These are phyloP conservation scores for Ceriops decandra DNA, from an alignment of 345 rosid genomes.

Conservation along the genomic window DNA sequence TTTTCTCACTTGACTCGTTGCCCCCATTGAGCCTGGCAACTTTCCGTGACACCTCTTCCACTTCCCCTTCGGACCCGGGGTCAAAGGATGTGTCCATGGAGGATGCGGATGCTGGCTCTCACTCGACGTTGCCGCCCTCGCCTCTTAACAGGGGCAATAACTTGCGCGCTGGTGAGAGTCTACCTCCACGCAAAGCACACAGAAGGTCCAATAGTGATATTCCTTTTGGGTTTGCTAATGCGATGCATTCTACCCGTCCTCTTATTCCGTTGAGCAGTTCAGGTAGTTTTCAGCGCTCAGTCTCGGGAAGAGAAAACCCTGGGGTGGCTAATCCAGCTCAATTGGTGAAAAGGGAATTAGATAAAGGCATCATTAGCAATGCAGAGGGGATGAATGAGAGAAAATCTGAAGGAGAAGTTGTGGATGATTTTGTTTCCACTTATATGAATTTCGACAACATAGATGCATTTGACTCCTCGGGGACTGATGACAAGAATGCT, in stretches of 20 bases:
- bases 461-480: conserved; percentile 73
- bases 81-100: conserved; percentile 60
- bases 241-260: conserved; percentile 57
- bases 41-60: conserved; percentile 43
- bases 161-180: conserved; percentile 47
- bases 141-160: conserved; percentile 51
- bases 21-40: conserved; percentile 81
- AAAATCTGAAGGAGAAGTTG: conserved; percentile 68
- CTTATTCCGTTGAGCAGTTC: conserved; percentile 49
- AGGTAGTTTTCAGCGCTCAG: conserved; percentile 43
- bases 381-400: conserved; percentile 71
- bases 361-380: conserved; percentile 39
- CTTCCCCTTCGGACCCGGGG: conserved; percentile 41
- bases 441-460: conserved; percentile 93
- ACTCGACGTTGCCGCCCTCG: conserved; percentile 60
- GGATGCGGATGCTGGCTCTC: conserved; percentile 52
- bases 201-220: conserved; percentile 87
- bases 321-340: conserved; percentile 40
- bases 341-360: conserved; percentile 57
- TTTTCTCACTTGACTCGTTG: conserved; percentile 72
- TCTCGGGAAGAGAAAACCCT: conserved; percentile 43
- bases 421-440: conserved; percentile 89
- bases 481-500: conserved; percentile 65
- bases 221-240: conserved; percentile 57
- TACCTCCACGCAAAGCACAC: conserved; percentile 82